A percentile compares a stretch with the other conserved stretches of the same genome.
Conservation (phyloP, 2,329 filamentous ascomycete species). For the Aureobasidium vineae region DNA sequence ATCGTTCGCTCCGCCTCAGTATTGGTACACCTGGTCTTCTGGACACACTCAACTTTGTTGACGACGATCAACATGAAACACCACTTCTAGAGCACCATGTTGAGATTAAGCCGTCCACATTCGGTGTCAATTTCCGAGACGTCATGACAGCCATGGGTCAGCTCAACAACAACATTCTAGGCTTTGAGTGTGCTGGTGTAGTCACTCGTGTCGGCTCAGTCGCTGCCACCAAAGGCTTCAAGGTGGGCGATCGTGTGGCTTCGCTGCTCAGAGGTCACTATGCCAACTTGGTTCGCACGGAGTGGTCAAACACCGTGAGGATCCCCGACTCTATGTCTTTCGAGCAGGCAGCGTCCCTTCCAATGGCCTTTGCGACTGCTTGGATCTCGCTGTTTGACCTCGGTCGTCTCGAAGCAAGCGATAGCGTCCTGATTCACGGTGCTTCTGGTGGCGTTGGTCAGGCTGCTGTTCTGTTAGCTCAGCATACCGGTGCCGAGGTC, state of each 20-base stretch:
- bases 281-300: slow-evolving; percentile 20
- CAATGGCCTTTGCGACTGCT: slow-evolving; percentile 32
- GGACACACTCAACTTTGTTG: slow-evolving; percentile 16
- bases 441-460: slow-evolving; percentile 10
- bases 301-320: not conserved
- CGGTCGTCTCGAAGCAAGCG: slow-evolving; percentile 34
- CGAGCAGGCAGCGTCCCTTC: slow-evolving; percentile 26
- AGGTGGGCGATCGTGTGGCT: no score
- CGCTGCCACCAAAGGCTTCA: not conserved
- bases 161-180: not conserved
- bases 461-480: not conserved
- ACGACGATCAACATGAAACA: not conserved
- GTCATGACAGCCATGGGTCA: slow-evolving; percentile 26
- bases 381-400: slow-evolving; percentile 36
- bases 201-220: not conserved
- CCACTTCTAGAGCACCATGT: slow-evolving; percentile 24
- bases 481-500: not conserved
- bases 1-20: slow-evolving; percentile 1
- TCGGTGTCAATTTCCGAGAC: slow-evolving; percentile 30
- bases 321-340: not conserved
- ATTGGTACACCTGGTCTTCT: slow-evolving; percentile 14
- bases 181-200: slow-evolving; percentile 22
- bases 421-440: slow-evolving; percentile 30
- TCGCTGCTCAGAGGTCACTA: not conserved
- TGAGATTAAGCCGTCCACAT: slow-evolving; percentile 29